Evolutionary conservation across 768 basidiomycete genomes (phyloP).

Genomic region (Gloeostereum incarnatum): DNA sequence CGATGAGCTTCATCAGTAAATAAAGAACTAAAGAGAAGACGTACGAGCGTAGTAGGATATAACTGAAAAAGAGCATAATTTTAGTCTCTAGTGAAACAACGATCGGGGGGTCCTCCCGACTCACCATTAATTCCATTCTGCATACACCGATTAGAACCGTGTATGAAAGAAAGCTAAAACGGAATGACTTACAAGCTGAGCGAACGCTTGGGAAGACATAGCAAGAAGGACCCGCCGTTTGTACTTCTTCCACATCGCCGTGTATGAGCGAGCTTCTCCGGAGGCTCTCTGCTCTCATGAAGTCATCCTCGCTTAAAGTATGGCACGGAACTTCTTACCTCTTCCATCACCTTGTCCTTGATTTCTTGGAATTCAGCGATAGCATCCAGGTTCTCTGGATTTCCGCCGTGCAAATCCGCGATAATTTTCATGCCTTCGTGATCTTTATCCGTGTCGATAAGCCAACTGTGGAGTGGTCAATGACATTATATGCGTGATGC

Average conservation of each 20-base stretch:
- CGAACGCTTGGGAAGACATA: slow-evolving; percentile 94
- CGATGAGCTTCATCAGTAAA: slow-evolving; percentile 1
- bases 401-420: slow-evolving; percentile 81
- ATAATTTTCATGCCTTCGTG: slow-evolving; percentile 79
- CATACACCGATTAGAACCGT: not conserved
- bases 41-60: slow-evolving; percentile 92
- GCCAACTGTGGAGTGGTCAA: slow-evolving; percentile 45
- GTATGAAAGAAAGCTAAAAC: not conserved
- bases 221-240: slow-evolving; percentile 83
- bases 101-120: too few relatives aligned
- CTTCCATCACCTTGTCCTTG: slow-evolving; percentile 66
- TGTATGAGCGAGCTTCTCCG: slow-evolving; percentile 70
- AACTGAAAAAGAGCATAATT: too few relatives aligned
- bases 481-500: not conserved
- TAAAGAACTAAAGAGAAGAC: slow-evolving; percentile 17
- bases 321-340: slow-evolving; percentile 31
- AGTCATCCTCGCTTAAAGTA: not conserved
- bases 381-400: slow-evolving; percentile 57
- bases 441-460: slow-evolving; percentile 83
- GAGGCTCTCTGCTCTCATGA: slow-evolving; percentile 47
- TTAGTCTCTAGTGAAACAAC: too few relatives aligned
- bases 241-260: slow-evolving; percentile 80
- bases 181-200: slow-evolving; percentile 65
- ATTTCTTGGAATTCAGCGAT: slow-evolving; percentile 86
- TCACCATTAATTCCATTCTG: slow-evolving; percentile 95